Evolutionary conservation across 495 filamentous ascomycete species (phyloP), one percentile per base, ranked within the genome.

Genomic region (Penicillium arizonense): DNA sequence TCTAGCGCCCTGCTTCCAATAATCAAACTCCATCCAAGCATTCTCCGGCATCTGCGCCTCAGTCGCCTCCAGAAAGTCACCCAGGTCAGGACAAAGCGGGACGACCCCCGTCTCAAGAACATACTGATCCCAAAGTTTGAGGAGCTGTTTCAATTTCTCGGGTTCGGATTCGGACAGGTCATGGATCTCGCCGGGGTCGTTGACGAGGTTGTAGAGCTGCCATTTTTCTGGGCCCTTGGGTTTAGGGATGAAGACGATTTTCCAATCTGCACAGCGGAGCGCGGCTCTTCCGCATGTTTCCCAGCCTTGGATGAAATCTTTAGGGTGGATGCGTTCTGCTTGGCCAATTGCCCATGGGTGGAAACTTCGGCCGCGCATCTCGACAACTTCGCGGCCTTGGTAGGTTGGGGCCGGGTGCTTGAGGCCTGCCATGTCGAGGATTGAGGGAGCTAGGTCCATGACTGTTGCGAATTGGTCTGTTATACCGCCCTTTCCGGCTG

Each of bases 21-120:
- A 86, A 67, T 85, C 81, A 65, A 81, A 86, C 73, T 85, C 82
- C 73, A 86, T 86, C 83, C 83, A 86, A 5, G 75, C 80, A 67
- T 84, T 81, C 61, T 86, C 83, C 1, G 75, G 75, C 83, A 86
- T 86, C 74, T 86, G 83, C 39, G 77, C 80, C 69, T 86, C 83
- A 50, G 77, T 84, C 3, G 81, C 81, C 44, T 78, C 79, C 18
- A 85, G 20, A 41, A 77, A 77, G 2, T 67, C 64, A 1, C 72
- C 73, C 4, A 77, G 57, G 50, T 74, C 71, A 10, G 71, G 72
- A 30, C 68, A 67, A 28, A 77, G 52, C 23, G 74, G 72, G 18
- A 83, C 68, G 1, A 84, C 80, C 3, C 82, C 83, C 0, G 80
- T 83, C 64, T 86, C 83, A 11, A 84, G 53, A 13, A 84, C 81